Evolutionary conservation across 164 flowering plant species (phyloP), one percentile per base, ranked within the genome.

Genomic region (Sedum album): DNA sequence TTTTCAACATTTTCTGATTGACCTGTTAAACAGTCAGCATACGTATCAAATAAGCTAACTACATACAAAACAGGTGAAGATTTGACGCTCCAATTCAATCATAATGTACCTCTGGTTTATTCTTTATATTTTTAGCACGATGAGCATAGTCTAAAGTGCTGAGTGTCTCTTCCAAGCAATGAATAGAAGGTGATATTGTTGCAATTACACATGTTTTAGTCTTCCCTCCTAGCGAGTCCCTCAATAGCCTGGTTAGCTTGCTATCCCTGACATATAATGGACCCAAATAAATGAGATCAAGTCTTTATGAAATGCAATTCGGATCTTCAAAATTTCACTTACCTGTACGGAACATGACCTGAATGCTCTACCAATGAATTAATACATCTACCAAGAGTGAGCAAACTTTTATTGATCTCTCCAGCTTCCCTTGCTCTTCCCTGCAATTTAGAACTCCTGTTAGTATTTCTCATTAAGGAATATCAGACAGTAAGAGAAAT

Each of bases 341-440:
- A 88, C 91, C 91, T 86, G 42, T 83, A 88, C 42, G 94, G 94
- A 71, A 88, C 69, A 77, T 86, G 94, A 57, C 89, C 89, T 66
- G 89, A 84, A 68, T 86, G 89, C 73, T 88, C 91, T 66, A 88
- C 94, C 20, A 88, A 79, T 31, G 91, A 78, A 79, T 86, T 88
- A 55, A 88, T 88, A 28, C 84, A 88, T 39, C 91, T 83, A 48
- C 94, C 94, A 70, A 88, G 91, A 42, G 94, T 88, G 25, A 88
- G 86, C 79, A 88, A 82, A 76, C 94, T 88, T 75, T 88, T 88
- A 73, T 86, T 88, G n/a, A 88, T 88, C 82, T 88, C 94, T 41
- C 94, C 91, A 61, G 94, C 94, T 82, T 88, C 91, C 82, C 94
- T 82, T 46, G 94, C 94, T 75, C 94, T 75, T n/a, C n/a, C n/a